Conservation (phyloP, 805 yeast species). For the Wickerhamiella cacticola region DNA sequence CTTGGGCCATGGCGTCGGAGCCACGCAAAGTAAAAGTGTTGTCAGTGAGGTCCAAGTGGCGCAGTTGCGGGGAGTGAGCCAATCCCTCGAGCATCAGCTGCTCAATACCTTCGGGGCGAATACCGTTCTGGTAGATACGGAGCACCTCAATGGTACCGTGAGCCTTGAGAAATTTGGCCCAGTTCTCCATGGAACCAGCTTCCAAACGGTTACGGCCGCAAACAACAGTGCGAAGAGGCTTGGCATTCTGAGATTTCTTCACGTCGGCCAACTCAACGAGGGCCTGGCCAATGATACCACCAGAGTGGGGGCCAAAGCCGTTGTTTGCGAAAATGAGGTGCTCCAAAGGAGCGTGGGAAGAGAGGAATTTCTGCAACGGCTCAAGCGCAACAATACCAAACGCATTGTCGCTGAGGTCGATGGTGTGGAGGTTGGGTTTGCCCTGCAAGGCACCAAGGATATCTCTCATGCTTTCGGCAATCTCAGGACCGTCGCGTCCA, state of each 20-base stretch:
- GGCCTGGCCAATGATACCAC: constrained; percentile 84
- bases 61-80: constrained; percentile 44
- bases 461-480: constrained; percentile 66
- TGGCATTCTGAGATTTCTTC: constrained; percentile 33
- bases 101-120: constrained; percentile 84
- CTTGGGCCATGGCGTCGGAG: constrained; percentile 50
- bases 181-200: constrained; percentile 78
- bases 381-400: constrained; percentile 92
- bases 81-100: constrained; percentile 65
- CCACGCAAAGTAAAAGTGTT: constrained; percentile 76
- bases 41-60: constrained; percentile 79
- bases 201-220: constrained; percentile 97
- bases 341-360: constrained; percentile 64
- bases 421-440: constrained; percentile 54
- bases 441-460: constrained; percentile 62
- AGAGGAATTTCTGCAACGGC: constrained; percentile 66
- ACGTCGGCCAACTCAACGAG: constrained; percentile 60
- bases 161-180: constrained; percentile 73
- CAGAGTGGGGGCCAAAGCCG: constrained; percentile 98
- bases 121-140: constrained; percentile 89
- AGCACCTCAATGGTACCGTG: constrained; percentile 63
- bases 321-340: constrained; percentile 85
- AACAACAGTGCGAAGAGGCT: constrained; percentile 62
- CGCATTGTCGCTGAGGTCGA: constrained; percentile 89
- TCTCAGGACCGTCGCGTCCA: constrained; percentile 88